phyloP scores from a whole-genome alignment of 2,329 filamentous ascomycete species.

The Ceratocystis colombiana region DNA sequence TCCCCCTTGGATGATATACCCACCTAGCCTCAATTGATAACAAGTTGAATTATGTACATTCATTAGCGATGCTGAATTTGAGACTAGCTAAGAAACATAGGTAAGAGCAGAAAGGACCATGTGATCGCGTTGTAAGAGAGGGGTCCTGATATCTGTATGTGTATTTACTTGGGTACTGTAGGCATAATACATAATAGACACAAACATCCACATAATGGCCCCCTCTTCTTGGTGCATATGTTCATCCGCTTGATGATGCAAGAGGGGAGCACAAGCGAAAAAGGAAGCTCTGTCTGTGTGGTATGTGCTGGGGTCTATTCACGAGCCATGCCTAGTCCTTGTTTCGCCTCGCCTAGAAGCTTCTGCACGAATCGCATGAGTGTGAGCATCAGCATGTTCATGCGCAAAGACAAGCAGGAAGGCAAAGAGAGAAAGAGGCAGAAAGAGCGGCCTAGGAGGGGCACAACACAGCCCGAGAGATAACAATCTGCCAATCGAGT shows the following conservation, averaged over 20 bases:
- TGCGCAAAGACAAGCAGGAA: not conserved
- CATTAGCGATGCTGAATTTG: not conserved
- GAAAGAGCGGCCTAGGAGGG: too few relatives aligned
- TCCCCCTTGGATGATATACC: too few relatives aligned
- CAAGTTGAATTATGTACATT: too few relatives aligned
- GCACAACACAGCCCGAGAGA: not conserved
- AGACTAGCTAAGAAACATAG: not conserved
- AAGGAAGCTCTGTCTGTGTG: conserved; percentile 11
- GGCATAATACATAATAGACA: not conserved
- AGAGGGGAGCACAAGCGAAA: conserved; percentile 2
- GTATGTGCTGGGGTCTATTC: conserved; percentile 2
- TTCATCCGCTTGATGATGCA: not conserved
- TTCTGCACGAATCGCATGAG: conserved; percentile 16
- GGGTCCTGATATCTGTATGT: not conserved
- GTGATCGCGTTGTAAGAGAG: not conserved
- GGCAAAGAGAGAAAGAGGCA: too few relatives aligned
- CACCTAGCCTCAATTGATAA: too few relatives aligned
- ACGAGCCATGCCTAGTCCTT: conserved; percentile 9
- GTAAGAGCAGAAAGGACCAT: not conserved
- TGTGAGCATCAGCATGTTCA: conserved; percentile 2
- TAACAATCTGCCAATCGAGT: not conserved
- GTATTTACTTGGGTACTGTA: not conserved
- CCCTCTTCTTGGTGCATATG: not conserved
- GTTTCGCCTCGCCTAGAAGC: conserved; percentile 2
- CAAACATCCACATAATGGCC: not conserved